Conservation (phyloP, 164 flowering plant species). For the Buxus sempervirens region DNA sequence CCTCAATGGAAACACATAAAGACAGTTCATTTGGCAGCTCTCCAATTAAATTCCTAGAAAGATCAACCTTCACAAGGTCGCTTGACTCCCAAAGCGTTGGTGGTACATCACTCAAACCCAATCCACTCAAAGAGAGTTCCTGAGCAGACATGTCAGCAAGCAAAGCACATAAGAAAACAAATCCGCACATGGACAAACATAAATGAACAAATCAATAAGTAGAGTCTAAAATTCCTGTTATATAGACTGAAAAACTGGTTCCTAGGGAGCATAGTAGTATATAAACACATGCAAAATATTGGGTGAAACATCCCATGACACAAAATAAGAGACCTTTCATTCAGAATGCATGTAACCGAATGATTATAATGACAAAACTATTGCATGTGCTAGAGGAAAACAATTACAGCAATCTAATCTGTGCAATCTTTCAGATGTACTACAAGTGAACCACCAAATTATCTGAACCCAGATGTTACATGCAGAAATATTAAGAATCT, state of each 20-base stretch:
- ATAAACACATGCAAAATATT: neutral
- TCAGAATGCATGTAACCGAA: no score
- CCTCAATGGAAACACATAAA: slow-evolving; percentile 71
- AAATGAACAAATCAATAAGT: neutral
- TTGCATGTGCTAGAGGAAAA: no score
- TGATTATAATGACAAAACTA: no score
- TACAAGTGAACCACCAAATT: neutral
- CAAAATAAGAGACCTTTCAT: no score
- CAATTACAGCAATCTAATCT: neutral
- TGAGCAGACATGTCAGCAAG: slow-evolving; percentile 28
- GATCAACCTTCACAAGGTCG: slow-evolving; percentile 72
- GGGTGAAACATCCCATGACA: neutral
- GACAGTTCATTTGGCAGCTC: slow-evolving; percentile 76
- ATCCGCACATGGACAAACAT: neutral
- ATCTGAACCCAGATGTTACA: no score
- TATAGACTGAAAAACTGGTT: neutral
- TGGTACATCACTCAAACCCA: slow-evolving; percentile 63
- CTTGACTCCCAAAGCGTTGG: slow-evolving; percentile 74
- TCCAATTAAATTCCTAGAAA: slow-evolving; percentile 69
- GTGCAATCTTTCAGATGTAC: neutral
- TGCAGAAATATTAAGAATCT: no score
- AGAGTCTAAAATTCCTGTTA: neutral
- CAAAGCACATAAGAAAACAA: neutral
- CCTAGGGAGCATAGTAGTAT: neutral
- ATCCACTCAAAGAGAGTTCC: slow-evolving; percentile 77